Evolutionary conservation across 805 yeast genomes (phyloP).

Genomic region (Saccharomycopsis olivae): DNA sequence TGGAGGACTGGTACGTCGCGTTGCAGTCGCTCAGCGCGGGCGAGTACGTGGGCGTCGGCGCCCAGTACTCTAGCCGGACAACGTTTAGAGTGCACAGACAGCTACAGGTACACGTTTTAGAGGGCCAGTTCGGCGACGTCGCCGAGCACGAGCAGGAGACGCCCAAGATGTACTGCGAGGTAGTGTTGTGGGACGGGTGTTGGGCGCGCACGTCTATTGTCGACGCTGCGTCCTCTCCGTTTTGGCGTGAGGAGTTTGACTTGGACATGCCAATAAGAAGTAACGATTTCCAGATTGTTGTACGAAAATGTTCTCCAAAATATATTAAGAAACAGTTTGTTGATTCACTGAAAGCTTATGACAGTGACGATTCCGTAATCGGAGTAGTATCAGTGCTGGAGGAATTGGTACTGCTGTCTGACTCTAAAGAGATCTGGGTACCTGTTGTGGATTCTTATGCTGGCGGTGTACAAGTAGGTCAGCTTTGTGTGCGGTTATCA

Average conservation of each 20-base stretch:
- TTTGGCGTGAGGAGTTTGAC: slow-evolving; percentile 74
- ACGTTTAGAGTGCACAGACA: slow-evolving; percentile 42
- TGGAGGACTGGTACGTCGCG: slow-evolving; percentile 71
- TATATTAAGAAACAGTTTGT: no score
- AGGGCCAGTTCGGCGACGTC: slow-evolving; percentile 39
- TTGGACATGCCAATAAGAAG: slow-evolving; percentile 47
- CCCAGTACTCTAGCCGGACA: slow-evolving; percentile 23
- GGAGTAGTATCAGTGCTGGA: slow-evolving; percentile 20
- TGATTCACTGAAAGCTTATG: no score
- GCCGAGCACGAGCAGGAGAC: not conserved
- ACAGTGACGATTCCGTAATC: slow-evolving; percentile 27
- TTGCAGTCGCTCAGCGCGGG: slow-evolving; percentile 51
- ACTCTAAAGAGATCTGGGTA: slow-evolving; percentile 26
- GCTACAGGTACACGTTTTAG: slow-evolving; percentile 48
- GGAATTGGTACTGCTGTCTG: slow-evolving; percentile 20
- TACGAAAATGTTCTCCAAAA: slow-evolving; percentile 29
- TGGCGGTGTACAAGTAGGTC: slow-evolving; percentile 38
- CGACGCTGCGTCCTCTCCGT: slow-evolving; percentile 40
- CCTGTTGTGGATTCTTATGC: slow-evolving; percentile 28
- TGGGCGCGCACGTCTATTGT: slow-evolving; percentile 74
- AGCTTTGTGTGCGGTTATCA: slow-evolving; percentile 40
- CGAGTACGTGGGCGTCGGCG: slow-evolving; percentile 32
- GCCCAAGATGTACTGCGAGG: slow-evolving; percentile 49
- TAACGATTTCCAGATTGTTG: slow-evolving; percentile 38
- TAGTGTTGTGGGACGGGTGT: slow-evolving; percentile 58